Base-by-base conservation (phyloP, 805 yeast species). In the Danielia oregonensis region DNA sequence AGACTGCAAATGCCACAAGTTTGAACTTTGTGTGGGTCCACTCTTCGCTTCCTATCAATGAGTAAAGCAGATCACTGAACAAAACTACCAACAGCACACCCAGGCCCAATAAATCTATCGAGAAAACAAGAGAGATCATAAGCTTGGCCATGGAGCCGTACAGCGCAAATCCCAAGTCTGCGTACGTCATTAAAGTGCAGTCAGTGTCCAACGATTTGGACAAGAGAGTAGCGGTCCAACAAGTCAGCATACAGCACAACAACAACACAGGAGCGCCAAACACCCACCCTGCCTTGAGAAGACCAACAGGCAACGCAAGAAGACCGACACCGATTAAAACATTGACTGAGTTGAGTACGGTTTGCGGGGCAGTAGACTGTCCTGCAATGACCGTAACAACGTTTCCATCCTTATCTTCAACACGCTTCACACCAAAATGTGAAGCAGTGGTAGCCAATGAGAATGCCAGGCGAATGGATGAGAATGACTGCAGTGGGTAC, bases 21-120 rank as follows among this genome's bases (percentile, higher is more conserved):
- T 87, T 87, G 64, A 82, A 83, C 24, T 70, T 65, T 8, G 63
- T 52, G 33, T 50, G 56, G 5, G 72, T 65, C 70, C 71, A 67
- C 8, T 42, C 46, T 8, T 63, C 65, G 39, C 59, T 67, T 16
- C 47, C 51, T 6, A 50, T 18, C 18, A 55, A 37, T 10, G 52
- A 29, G 30, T 76, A 75, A 35, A 88, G 68, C 1, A 95, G 85
- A 59, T 88, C 96, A 14, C 94, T 87, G 57, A 88, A 86, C 16
- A 88, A 65, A 15, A 88, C 86, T 31, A 85, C 75, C 41, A 88
- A 65, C 0, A 95, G 76, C 8, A 88, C 89, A 12, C 95, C 89
- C 28, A 83, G 81, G 3, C 91, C 95, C 37, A 84, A 46, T 28
- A 88, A 67, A 50, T 88, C 96, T 26, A 85, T 47, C 1, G 91